Percentiles rank a stretch among this genome's conserved stretches.
These are phyloP conservation scores for Fusarium cyanostomum DNA, from an alignment of 2,329 filamentous ascomycete genomes.

Conservation along the genomic window DNA sequence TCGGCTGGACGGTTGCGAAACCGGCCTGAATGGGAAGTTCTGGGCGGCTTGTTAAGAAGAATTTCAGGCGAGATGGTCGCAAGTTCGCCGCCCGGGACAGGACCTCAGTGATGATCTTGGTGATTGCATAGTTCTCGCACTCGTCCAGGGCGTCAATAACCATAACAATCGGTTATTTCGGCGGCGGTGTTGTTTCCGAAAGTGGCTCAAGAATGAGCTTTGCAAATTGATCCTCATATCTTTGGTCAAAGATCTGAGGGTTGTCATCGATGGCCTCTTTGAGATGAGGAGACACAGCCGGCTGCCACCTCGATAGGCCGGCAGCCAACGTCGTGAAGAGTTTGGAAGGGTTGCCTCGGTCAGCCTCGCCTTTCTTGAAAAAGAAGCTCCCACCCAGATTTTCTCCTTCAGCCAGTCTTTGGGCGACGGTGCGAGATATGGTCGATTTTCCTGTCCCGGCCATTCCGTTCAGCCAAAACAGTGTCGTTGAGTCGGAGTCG, in stretches of 20 bases:
- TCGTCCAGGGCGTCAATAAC: slow-evolving; percentile 50
- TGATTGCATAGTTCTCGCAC: slow-evolving; percentile 43
- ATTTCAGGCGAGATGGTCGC: slow-evolving; percentile 39
- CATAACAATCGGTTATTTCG: slow-evolving; percentile 30
- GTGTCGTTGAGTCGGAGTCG: not conserved
- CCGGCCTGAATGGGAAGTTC: slow-evolving; percentile 51
- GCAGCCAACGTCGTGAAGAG: slow-evolving; percentile 54
- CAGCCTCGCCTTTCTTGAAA: slow-evolving; percentile 50
- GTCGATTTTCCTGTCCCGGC: slow-evolving; percentile 1
- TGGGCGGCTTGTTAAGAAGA: slow-evolving; percentile 56
- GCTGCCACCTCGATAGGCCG: slow-evolving; percentile 45
- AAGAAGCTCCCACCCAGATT: slow-evolving; percentile 20
- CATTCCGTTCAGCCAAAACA: slow-evolving; percentile 2
- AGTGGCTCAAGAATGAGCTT: slow-evolving; percentile 51
- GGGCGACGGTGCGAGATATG: slow-evolving; percentile 51
- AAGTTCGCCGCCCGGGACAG: slow-evolving; percentile 14
- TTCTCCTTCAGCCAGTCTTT: not conserved
- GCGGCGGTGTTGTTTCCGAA: not conserved
- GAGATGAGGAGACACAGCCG: slow-evolving; percentile 42
- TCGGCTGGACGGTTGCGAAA: slow-evolving; percentile 34
- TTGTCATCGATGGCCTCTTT: slow-evolving; percentile 46
- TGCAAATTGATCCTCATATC: slow-evolving; percentile 51
- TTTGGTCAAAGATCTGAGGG: slow-evolving; percentile 41
- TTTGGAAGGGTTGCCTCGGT: slow-evolving; percentile 47
- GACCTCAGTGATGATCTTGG: slow-evolving; percentile 45